A percentile compares a stretch with the other conserved stretches of the same genome.
These are phyloP conservation scores for Phialemonium atrogriseum DNA, from an alignment of 2,329 filamentous ascomycete species.

Conservation along the genomic window DNA sequence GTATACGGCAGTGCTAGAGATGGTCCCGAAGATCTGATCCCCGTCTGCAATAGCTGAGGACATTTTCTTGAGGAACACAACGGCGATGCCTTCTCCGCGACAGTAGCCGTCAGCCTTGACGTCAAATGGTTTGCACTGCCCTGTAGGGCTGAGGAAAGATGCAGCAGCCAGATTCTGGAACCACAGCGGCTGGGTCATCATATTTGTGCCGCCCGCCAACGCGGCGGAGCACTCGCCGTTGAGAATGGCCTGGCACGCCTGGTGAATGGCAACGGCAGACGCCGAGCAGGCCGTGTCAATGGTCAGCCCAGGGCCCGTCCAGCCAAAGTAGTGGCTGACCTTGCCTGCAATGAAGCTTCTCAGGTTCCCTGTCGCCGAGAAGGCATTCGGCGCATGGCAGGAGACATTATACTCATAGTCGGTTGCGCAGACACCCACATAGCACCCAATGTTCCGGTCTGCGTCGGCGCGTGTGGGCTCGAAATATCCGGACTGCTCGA, in stretches of 20 bases:
- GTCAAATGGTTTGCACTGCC: slow-evolving; percentile 24
- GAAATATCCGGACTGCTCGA: slow-evolving; percentile 20
- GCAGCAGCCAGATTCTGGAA: slow-evolving; percentile 19
- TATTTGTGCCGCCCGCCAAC: slow-evolving; percentile 21
- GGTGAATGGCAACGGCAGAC: slow-evolving; percentile 25
- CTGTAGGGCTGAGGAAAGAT: slow-evolving; percentile 21
- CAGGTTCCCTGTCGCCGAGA: slow-evolving; percentile 24
- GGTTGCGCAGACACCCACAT: slow-evolving; percentile 22
- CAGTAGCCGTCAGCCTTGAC: slow-evolving; percentile 37
- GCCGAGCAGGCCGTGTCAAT: slow-evolving; percentile 30
- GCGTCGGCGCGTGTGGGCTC: slow-evolving; percentile 5
- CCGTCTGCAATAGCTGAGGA: slow-evolving; percentile 35
- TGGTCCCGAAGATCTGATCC: slow-evolving; percentile 33
- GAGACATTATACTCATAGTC: slow-evolving; percentile 34
- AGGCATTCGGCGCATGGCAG: slow-evolving; percentile 26
- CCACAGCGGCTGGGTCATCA: slow-evolving; percentile 19
- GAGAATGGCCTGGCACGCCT: slow-evolving; percentile 21
- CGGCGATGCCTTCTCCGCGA: slow-evolving; percentile 37
- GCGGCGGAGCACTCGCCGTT: slow-evolving; percentile 19
- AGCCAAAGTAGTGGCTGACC: slow-evolving; percentile 26
- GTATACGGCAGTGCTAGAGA: slow-evolving; percentile 28
- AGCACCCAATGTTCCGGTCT: slow-evolving; percentile 22
- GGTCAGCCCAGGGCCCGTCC: slow-evolving; percentile 22
- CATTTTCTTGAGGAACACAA: slow-evolving; percentile 39
- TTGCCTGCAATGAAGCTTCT: slow-evolving; percentile 22